These are phyloP conservation scores for Aschersonia sp. DNA, from an alignment of 2,329 filamentous ascomycete genomes.

Conservation along the genomic window DNA sequence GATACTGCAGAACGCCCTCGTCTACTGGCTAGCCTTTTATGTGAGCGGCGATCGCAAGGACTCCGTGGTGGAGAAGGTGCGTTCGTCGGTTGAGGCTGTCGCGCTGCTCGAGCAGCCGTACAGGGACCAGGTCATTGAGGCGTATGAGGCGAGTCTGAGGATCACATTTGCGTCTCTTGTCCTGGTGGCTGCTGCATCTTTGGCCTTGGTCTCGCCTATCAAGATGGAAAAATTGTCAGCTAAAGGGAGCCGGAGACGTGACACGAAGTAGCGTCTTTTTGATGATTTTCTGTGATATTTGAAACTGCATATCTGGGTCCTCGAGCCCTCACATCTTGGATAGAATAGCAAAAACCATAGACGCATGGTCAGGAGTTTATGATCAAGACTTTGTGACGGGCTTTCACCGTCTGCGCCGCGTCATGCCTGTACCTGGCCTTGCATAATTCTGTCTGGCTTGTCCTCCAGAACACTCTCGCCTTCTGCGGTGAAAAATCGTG, in stretches of 20 bases:
- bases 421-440: no score
- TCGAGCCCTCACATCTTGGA: no score
- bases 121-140: constrained; percentile 37
- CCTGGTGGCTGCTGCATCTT: constrained; percentile 30
- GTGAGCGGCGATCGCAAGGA: constrained; percentile 46
- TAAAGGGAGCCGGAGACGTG: constrained; percentile 14
- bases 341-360: no score
- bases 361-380: no score
- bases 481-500: no score
- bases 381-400: no score
- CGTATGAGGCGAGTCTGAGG: constrained; percentile 37
- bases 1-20: constrained; percentile 57
- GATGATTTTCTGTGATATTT: not conserved
- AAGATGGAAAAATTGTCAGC: constrained; percentile 37
- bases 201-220: constrained; percentile 33
- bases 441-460: no score
- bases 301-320: no score
- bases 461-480: no score
- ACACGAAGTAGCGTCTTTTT: not conserved
- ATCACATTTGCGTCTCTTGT: constrained; percentile 29
- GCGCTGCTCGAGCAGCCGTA: constrained; percentile 27
- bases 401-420: no score
- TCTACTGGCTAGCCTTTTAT: constrained; percentile 39
- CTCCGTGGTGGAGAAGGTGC: constrained; percentile 34
- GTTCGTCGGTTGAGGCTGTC: constrained; percentile 40